These are phyloP conservation scores for Vitis rotundifolia DNA, from an alignment of 164 flowering plant genomes.

Conservation along the genomic window DNA sequence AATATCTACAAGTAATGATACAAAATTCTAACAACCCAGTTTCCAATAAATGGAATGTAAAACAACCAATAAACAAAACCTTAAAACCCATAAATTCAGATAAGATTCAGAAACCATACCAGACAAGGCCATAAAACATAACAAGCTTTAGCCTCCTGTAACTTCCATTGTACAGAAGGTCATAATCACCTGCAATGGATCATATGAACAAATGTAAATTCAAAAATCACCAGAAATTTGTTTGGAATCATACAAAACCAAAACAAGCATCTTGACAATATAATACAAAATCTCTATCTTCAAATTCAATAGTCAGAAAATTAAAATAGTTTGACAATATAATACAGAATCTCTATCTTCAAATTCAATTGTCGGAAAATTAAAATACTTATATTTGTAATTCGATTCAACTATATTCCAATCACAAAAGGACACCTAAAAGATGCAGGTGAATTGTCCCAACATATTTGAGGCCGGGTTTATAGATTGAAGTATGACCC, in stretches of 20 bases:
- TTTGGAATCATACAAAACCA: not conserved
- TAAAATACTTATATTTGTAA: not conserved
- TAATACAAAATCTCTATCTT: not conserved
- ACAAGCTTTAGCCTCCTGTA: slow-evolving; percentile 55
- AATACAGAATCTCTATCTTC: not conserved
- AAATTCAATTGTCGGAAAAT: too few relatives aligned
- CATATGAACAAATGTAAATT: not conserved
- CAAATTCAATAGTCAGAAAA: too few relatives aligned
- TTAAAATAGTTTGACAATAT: not conserved
- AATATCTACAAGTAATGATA: slow-evolving; percentile 30
- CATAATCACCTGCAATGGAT: slow-evolving; percentile 2
- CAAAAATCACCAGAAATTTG: not conserved
- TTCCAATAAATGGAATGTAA: not conserved
- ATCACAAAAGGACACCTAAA: too few relatives aligned
- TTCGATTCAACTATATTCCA: too few relatives aligned
- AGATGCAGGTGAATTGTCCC: too few relatives aligned
- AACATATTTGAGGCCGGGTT: too few relatives aligned
- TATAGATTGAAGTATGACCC: too few relatives aligned
- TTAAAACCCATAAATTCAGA: not conserved
- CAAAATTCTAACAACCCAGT: not conserved
- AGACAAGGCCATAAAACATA: slow-evolving; percentile 50
- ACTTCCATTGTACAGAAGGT: slow-evolving; percentile 47
- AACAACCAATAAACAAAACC: not conserved
- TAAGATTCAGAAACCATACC: slow-evolving; percentile 30
- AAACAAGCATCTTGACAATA: not conserved